Evolutionary conservation across 2,329 filamentous ascomycete genomes (phyloP).

Genomic region (Aspergillus sp.): DNA sequence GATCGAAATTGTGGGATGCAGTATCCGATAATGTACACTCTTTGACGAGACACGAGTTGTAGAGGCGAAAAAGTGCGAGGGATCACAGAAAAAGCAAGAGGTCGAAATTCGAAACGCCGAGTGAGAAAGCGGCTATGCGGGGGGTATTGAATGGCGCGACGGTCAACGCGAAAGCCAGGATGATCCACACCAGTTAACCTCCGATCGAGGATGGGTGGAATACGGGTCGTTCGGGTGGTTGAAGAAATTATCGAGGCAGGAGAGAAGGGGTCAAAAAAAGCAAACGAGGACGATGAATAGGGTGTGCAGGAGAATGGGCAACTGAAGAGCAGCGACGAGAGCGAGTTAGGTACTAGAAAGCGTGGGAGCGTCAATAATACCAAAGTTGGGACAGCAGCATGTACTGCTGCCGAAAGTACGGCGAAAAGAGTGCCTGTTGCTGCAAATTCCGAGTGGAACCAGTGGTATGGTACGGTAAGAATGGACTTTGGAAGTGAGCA

Average conservation of each 20-base stretch:
- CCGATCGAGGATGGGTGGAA: conserved; percentile 16
- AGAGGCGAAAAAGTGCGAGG: conserved; percentile 4
- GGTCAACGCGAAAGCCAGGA: conserved; percentile 25
- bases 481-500: neutral
- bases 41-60: neutral
- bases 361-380: conserved; percentile 2
- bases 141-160: conserved; percentile 23
- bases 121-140: conserved; percentile 24
- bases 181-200: conserved; percentile 28
- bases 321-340: conserved; percentile 3
- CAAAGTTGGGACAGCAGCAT: neutral
- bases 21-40: neutral
- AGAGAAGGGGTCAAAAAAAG: neutral
- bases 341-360: neutral
- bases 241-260: neutral
- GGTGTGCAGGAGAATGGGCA: neutral
- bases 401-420: neutral
- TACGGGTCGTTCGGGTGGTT: neutral
- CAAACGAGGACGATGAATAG: neutral
- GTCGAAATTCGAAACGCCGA: conserved; percentile 12
- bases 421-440: neutral
- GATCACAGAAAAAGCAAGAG: conserved; percentile 17
- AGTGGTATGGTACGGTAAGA: neutral
- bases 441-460: neutral
- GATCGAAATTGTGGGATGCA: neutral